Percentiles rank a stretch among this genome's conserved stretches.
Conservation (phyloP, 2,329 filamentous ascomycete genomes). For the Sphaerulina populicola region DNA sequence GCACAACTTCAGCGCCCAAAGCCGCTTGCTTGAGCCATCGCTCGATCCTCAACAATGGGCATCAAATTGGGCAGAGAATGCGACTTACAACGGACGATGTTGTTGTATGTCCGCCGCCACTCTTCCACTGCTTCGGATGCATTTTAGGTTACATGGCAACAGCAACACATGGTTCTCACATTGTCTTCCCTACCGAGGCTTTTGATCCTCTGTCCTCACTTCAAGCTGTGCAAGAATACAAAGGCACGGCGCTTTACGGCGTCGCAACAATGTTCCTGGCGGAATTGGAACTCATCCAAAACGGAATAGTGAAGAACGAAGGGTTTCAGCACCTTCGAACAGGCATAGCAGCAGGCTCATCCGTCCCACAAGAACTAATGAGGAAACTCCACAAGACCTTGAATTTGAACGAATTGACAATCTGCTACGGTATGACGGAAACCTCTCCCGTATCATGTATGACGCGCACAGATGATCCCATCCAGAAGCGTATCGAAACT, state of each 20-base stretch:
- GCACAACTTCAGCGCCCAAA: conserved; percentile 81
- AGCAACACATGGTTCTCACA: conserved; percentile 69
- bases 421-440: conserved; percentile 96
- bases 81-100: conserved; percentile 63
- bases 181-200: conserved; percentile 78
- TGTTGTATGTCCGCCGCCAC: conserved; percentile 54
- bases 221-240: conserved; percentile 53
- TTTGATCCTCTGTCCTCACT: conserved; percentile 74
- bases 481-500: conserved; percentile 62
- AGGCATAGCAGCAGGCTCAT: conserved; percentile 83
- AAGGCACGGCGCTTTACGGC: conserved; percentile 67
- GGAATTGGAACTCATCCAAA: conserved; percentile 63
- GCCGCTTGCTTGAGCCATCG: conserved; percentile 80
- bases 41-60: conserved; percentile 87
- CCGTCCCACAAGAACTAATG: conserved; percentile 79
- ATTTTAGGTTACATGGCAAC: conserved; percentile 95
- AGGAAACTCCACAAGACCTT: conserved; percentile 61
- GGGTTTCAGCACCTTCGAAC: conserved; percentile 64
- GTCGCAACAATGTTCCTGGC: conserved; percentile 94
- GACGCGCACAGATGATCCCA: conserved; percentile 69
- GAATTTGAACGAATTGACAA: conserved; percentile 74
- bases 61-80: conserved; percentile 78
- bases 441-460: conserved; percentile 67
- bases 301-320: conserved; percentile 33
- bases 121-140: conserved; percentile 71